A percentile compares a stretch with the other conserved stretches of the same genome.
Conservation (phyloP, 345 rosid genomes). For the Trapa incisa region DNA sequence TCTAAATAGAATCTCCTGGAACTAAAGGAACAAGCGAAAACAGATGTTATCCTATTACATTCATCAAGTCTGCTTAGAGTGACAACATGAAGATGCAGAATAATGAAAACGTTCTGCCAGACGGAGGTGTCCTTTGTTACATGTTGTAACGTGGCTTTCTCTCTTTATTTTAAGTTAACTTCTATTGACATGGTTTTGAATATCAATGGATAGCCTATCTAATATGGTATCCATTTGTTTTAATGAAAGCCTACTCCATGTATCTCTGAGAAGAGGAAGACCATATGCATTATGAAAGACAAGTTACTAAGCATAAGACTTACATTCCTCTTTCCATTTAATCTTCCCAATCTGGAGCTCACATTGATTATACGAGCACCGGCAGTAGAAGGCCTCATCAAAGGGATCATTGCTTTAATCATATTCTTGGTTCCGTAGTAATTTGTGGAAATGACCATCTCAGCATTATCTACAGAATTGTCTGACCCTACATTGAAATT, state of each 20-base stretch:
- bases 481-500: constrained; percentile 58
- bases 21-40: not conserved
- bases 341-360: constrained; percentile 75
- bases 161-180: not conserved
- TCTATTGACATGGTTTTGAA: not conserved
- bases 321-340: constrained; percentile 76
- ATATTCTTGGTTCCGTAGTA: constrained; percentile 77
- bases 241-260: not conserved
- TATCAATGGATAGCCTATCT: not conserved
- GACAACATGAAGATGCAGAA: not conserved
- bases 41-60: not conserved
- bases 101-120: not conserved
- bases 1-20: not conserved
- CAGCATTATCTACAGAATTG: constrained; percentile 63
- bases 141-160: not conserved
- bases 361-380: constrained; percentile 84
- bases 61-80: no score
- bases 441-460: constrained; percentile 54
- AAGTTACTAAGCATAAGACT: constrained; percentile 9
- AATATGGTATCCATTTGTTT: not conserved
- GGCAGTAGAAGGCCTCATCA: constrained; percentile 56
- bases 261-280: not conserved
- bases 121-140: not conserved
- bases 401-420: constrained; percentile 67
- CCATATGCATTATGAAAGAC: not conserved